phyloP scores from a whole-genome alignment of 345 rosid genomes.

The Eucalyptus cloeziana region DNA sequence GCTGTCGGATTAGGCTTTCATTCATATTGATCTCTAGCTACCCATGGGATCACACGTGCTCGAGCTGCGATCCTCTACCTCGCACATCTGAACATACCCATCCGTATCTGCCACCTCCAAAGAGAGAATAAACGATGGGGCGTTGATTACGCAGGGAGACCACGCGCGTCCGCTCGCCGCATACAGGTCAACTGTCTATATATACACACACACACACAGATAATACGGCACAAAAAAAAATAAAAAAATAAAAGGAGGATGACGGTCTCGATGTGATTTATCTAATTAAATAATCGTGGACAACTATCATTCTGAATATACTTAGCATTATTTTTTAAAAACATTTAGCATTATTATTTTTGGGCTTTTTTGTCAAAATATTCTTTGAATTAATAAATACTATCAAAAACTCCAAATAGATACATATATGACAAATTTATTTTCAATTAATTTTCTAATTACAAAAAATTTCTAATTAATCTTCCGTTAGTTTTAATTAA shows the following conservation, averaged over 20 bases:
- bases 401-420: fast-evolving
- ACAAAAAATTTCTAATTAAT: no score
- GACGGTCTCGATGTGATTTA: neutral
- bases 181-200: neutral
- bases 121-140: neutral
- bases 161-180: neutral
- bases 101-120: neutral
- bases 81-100: neutral
- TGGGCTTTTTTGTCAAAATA: neutral
- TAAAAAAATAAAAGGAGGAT: no score
- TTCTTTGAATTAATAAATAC: no score
- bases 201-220: neutral
- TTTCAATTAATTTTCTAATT: fast-evolving
- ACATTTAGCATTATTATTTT: neutral
- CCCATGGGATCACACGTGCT: no score
- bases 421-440: fast-evolving
- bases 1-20: neutral
- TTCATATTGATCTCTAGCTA: neutral
- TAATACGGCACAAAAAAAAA: no score
- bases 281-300: neutral
- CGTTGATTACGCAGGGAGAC: neutral
- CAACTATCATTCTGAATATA: neutral
- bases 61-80: no score
- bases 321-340: neutral
- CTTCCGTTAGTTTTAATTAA: fast-evolving